Conservation (phyloP, 2,329 filamentous ascomycete genomes). For the Dactylellina sp. region DNA sequence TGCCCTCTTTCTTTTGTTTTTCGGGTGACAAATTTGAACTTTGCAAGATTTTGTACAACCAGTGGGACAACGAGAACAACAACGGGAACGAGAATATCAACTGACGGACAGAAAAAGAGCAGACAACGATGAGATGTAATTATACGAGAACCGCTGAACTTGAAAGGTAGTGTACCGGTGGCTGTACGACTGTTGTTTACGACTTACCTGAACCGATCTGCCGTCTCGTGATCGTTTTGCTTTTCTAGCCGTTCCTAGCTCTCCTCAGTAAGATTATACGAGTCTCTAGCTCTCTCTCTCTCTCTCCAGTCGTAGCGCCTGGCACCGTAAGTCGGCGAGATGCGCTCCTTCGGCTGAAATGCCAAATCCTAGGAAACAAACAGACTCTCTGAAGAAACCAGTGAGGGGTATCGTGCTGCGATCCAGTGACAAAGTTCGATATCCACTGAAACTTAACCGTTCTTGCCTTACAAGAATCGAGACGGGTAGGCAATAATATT, state of each 20-base stretch:
- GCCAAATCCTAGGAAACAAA: slow-evolving; percentile 44
- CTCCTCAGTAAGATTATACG: slow-evolving; percentile 28
- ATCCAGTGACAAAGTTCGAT: slow-evolving; percentile 20
- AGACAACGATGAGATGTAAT: slow-evolving; percentile 29
- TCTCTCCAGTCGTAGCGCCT: slow-evolving; percentile 27
- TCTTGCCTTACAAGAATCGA: slow-evolving; percentile 38
- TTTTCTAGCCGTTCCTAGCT: slow-evolving; percentile 34
- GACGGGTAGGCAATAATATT: slow-evolving; percentile 36
- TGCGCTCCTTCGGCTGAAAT: slow-evolving; percentile 57
- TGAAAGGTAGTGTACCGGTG: too few relatives aligned
- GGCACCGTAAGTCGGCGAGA: slow-evolving; percentile 48
- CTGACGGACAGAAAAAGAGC: slow-evolving; percentile 34
- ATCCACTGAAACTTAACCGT: slow-evolving; percentile 29
- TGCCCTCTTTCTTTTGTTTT: slow-evolving; percentile 21
- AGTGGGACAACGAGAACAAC: slow-evolving; percentile 44
- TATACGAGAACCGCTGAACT: slow-evolving; percentile 7
- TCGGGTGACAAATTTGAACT: slow-evolving; percentile 47
- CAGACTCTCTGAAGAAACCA: slow-evolving; percentile 10
- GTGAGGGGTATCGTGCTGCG: slow-evolving; percentile 42
- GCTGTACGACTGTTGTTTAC: slow-evolving; percentile 39
- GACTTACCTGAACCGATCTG: slow-evolving; percentile 50
- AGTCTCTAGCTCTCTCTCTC: neutral
- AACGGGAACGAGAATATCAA: slow-evolving; percentile 12
- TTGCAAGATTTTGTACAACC: slow-evolving; percentile 24
- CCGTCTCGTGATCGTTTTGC: slow-evolving; percentile 53